Percentiles rank a stretch among this genome's conserved stretches.
Conservation (phyloP, 2,329 filamentous ascomycete genomes). For the Clonostachys rosea region DNA sequence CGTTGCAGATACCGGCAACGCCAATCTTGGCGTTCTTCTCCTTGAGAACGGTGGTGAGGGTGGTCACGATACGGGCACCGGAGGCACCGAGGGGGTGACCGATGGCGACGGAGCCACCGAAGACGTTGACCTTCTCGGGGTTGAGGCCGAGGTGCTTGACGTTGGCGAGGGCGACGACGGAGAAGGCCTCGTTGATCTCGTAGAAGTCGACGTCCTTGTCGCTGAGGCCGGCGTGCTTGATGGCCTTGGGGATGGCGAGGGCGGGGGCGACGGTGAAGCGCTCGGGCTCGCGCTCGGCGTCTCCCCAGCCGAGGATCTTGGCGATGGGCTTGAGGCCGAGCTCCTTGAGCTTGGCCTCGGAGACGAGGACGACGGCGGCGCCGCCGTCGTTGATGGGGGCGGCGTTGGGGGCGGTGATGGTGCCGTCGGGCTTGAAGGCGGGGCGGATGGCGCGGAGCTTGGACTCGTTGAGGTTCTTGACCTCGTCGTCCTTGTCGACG, state of each 20-base stretch:
- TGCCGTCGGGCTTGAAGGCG: slow-evolving; percentile 78
- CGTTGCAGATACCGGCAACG: slow-evolving; percentile 94
- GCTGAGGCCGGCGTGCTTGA: slow-evolving; percentile 86
- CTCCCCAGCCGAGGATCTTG: slow-evolving; percentile 96
- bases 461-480: slow-evolving; percentile 85
- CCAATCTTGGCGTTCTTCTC: slow-evolving; percentile 94
- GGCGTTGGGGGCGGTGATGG: slow-evolving; percentile 93
- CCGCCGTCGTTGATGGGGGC: slow-evolving; percentile 95
- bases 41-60: slow-evolving; percentile 80
- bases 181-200: slow-evolving; percentile 99
- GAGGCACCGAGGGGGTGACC: slow-evolving; percentile 93
- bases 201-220: slow-evolving; percentile 81
- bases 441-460: slow-evolving; percentile 84
- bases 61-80: slow-evolving; percentile 89
- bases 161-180: slow-evolving; percentile 92
- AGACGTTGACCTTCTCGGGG: slow-evolving; percentile 88
- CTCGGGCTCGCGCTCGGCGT: slow-evolving; percentile 84
- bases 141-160: slow-evolving; percentile 81
- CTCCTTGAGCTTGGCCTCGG: slow-evolving; percentile 89
- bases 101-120: slow-evolving; percentile 91
- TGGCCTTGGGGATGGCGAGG: slow-evolving; percentile 92
- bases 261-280: slow-evolving; percentile 95
- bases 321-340: slow-evolving; percentile 87
- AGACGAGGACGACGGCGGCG: slow-evolving; percentile 87
- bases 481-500: slow-evolving; percentile 87